Percentiles rank a stretch among this genome's conserved stretches.
Evolutionary conservation across 1,284 basidiomycete genomes (phyloP).

Genomic region (Pseudozyma flocculosa): DNA sequence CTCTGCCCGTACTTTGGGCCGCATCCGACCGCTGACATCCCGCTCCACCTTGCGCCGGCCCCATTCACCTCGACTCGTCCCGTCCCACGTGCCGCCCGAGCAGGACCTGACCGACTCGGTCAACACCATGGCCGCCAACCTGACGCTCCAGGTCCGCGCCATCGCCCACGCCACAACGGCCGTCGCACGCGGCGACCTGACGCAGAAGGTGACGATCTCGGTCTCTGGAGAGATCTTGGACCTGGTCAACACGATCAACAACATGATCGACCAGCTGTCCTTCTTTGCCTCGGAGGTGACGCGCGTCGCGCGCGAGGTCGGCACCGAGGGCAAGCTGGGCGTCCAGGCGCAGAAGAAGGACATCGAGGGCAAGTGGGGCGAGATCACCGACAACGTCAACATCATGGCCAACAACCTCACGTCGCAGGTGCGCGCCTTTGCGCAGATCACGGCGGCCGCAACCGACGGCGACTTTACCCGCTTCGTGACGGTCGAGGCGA

Average conservation of each 20-base stretch:
- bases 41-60: too few relatives aligned
- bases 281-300: conserved; percentile 94
- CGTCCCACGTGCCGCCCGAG: too few relatives aligned
- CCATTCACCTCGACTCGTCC: too few relatives aligned
- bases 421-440: conserved; percentile 97
- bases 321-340: conserved; percentile 92
- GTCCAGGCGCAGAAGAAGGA: conserved; percentile 96
- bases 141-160: conserved; percentile 91
- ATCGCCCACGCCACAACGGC: conserved; percentile 94
- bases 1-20: too few relatives aligned
- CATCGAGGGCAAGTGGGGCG: conserved; percentile 96
- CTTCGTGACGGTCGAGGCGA: conserved; percentile 98
- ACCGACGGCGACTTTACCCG: conserved; percentile 98
- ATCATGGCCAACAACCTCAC: conserved; percentile 75
- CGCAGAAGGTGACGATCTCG: conserved; percentile 85
- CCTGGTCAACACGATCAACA: conserved; percentile 71
- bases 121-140: conserved; percentile 64
- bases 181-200: conserved; percentile 89
- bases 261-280: conserved; percentile 65
- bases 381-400: conserved; percentile 79
- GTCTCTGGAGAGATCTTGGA: conserved; percentile 94
- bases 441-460: conserved; percentile 96
- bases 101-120: conserved; percentile 84
- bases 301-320: conserved; percentile 90
- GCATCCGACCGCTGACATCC: too few relatives aligned